phyloP scores from a whole-genome alignment of 495 filamentous ascomycete species.

The Zalerion maritima region DNA sequence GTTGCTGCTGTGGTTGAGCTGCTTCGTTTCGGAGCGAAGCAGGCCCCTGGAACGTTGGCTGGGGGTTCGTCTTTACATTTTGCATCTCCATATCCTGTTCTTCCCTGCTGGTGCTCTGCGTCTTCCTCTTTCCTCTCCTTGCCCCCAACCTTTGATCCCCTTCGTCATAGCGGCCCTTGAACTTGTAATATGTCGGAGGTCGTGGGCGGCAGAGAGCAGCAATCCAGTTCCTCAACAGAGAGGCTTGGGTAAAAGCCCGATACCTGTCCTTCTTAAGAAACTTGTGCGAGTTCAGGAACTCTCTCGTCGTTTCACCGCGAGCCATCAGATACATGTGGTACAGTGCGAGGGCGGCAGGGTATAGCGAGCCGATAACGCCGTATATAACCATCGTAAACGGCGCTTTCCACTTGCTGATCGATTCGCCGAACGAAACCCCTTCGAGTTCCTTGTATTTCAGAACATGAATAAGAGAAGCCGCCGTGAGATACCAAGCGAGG shows the following conservation, averaged over 20 bases:
- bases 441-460: constrained; percentile 50
- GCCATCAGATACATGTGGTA: constrained; percentile 88
- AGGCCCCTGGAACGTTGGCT: too few relatives aligned
- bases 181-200: constrained; percentile 78
- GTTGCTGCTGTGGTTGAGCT: too few relatives aligned
- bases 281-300: constrained; percentile 91
- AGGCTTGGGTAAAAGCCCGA: constrained; percentile 75
- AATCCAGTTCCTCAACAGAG: constrained; percentile 62
- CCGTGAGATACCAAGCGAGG: constrained; percentile 62
- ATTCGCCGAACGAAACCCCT: constrained; percentile 44
- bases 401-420: constrained; percentile 56
- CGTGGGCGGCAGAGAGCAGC: constrained; percentile 69
- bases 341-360: constrained; percentile 66
- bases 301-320: constrained; percentile 84
- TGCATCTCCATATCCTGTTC: constrained; percentile 30
- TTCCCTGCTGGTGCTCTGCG: constrained; percentile 2
- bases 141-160: constrained; percentile 73
- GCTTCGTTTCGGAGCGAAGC: too few relatives aligned
- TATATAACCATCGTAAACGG: constrained; percentile 87
- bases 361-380: constrained; percentile 55
- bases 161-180: constrained; percentile 60
- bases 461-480: constrained; percentile 64
- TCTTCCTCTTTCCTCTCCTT: constrained; percentile 9
- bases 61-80: constrained; percentile 19
- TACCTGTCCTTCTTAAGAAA: constrained; percentile 85